Percentiles rank a stretch among this genome's conserved stretches.
Conservation (phyloP, 495 filamentous ascomycete genomes). For the Penicillium herquei region DNA sequence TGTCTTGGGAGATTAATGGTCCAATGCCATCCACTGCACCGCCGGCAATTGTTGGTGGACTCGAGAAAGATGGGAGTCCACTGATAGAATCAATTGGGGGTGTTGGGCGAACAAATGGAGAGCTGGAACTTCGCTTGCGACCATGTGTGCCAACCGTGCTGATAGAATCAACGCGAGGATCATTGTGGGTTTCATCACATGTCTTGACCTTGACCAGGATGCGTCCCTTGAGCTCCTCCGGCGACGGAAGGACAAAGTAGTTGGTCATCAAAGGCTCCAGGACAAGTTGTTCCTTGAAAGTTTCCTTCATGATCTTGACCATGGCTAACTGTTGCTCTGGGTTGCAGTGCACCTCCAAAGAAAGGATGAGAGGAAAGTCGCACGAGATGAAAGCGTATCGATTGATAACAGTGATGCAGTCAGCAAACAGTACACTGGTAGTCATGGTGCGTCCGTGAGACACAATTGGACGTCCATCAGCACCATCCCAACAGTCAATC, state of each 20-base stretch:
- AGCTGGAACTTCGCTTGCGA: constrained; percentile 78
- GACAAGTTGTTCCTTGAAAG: constrained; percentile 75
- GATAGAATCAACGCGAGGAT: constrained; percentile 37
- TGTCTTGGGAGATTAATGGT: constrained; percentile 46
- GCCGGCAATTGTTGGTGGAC: constrained; percentile 47
- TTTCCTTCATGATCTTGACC: constrained; percentile 84
- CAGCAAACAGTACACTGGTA: constrained; percentile 77
- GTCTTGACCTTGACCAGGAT: constrained; percentile 95
- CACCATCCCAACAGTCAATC: constrained; percentile 96
- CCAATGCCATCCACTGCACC: constrained; percentile 39
- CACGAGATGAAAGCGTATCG: constrained; percentile 86
- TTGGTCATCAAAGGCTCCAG: constrained; percentile 68
- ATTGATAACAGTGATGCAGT: constrained; percentile 88
- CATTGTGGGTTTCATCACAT: constrained; percentile 43
- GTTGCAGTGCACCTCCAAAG: constrained; percentile 92
- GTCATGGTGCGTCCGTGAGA: constrained; percentile 89
- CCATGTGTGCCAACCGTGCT: constrained; percentile 48
- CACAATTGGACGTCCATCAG: constrained; percentile 80
- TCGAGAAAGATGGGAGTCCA: constrained; percentile 55
- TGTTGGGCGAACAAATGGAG: constrained; percentile 63
- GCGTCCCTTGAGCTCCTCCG: constrained; percentile 75
- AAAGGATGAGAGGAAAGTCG: constrained; percentile 84
- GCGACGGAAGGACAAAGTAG: constrained; percentile 69
- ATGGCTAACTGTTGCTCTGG: constrained; percentile 79
- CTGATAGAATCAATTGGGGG: constrained; percentile 48